These are phyloP conservation scores for Conticribra guillardii DNA, from an alignment of 108 stramenopile species.

Conservation along the genomic window DNA sequence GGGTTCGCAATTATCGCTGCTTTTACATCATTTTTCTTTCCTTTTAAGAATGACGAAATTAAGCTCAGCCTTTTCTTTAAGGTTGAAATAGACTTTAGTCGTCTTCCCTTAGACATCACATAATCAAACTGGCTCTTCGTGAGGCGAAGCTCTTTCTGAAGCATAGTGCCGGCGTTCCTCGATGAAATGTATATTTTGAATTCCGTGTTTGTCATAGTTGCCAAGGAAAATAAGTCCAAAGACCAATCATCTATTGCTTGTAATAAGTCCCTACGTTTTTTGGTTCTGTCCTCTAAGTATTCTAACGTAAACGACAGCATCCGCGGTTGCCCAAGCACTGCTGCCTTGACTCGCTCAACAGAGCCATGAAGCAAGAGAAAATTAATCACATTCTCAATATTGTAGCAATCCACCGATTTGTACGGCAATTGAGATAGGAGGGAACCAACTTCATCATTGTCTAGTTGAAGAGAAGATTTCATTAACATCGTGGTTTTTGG, in stretches of 20 bases:
- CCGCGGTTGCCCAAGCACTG: neutral
- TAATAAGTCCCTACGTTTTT: neutral
- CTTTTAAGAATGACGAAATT: no score
- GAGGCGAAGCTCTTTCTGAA: neutral
- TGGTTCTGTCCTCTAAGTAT: neutral
- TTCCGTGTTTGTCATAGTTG: constrained; percentile 6
- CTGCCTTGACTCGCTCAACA: neutral
- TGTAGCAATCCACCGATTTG: neutral
- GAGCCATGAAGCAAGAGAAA: neutral
- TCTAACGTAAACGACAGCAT: neutral
- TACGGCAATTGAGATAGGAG: neutral
- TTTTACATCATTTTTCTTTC: no score
- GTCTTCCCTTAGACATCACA: neutral
- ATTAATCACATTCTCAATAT: neutral
- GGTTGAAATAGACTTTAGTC: neutral
- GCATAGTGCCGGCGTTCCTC: neutral
- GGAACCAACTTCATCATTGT: constrained; percentile 2
- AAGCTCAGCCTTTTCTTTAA: neutral
- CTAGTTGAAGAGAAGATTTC: neutral
- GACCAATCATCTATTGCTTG: neutral
- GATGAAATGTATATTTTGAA: neutral
- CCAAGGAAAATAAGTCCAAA: neutral
- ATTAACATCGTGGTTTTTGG: neutral
- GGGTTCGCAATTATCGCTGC: no score
- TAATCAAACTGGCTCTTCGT: neutral